Base-by-base conservation (phyloP, 257 asterid species). In the Solanum gandarillasii region DNA sequence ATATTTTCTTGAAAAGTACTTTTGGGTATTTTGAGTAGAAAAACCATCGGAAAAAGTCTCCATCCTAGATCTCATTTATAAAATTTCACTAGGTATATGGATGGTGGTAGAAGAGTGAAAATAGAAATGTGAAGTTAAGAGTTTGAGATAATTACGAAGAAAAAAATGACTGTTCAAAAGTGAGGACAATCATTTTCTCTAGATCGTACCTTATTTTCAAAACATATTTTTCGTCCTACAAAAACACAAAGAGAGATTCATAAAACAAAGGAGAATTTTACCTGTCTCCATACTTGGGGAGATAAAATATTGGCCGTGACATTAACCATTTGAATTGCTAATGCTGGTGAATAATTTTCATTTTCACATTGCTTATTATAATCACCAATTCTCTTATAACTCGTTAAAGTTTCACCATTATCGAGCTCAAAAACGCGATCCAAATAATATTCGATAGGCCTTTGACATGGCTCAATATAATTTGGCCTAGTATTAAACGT, bases 221-320 rank as follows among this genome's bases (percentile, higher is more conserved):
- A 16, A 29, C 2, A 74, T 27, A 75, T 36, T 58, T 46, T 21
- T 31, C 5, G 6, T 23, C n/a, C 0, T 43, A 43, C 2, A 75
- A 39, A 5, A 12, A 76, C 67, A 9, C 35, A 41, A 18, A 41
- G 23, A 68, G 8, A 65, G 34, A 21, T 39, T 9, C 25, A 7
- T 71, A 58, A 29, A 34, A 79, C 34, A 87, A 34, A 68, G 62
- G n/a, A 32, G 34, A 12, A 31, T 0, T 9, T 36, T 83, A 95
- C 98, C 98, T 94, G 93, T 16, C 38, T 92, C 98, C 95, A 96
- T 38, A 89, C 34, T 4, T 85, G 75, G 16, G 94, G 94, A 87
- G 92, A 88, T 52, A 96, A 87, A 52, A 90, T 6, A 21, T 86
- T 67, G 0, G 98, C 97, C 0, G 92, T 86, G 36, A 95, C 94